Evolutionary conservation across 2,329 filamentous ascomycete genomes (phyloP), one percentile per base, ranked within the genome.

Genomic region (Penicillium sp.): DNA sequence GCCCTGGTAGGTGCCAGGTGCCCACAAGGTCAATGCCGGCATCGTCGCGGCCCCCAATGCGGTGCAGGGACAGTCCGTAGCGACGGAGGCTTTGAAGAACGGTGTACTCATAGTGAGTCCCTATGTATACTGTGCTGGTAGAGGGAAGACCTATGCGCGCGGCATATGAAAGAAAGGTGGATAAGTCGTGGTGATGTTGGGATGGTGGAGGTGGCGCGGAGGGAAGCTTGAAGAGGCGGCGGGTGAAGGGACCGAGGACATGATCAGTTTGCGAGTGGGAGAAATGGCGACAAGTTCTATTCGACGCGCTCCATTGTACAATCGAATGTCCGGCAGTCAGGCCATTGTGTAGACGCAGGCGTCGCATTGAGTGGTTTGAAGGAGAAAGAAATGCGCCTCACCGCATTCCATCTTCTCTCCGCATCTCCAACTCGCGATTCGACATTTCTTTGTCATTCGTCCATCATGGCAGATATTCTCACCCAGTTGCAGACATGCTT

Each of bases 401-500:
- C 51, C 50, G 51, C 48, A 52, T 46, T 49, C 27, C 18, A 54
- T 43, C 38, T 42, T 48, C 35, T 47, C 51, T 54, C 53, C 48
- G 48, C 50, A 51, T 48, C 41, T 46, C 40, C 45, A 26, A 10
- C 25, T 27, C 11, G 25, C 18, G 5, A 5, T 22, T 22, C 12
- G 10, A 27, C 5, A 5, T n/a, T n/a, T 11, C 9, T 13, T 16
- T 30, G 10, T 29, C 32, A 32, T 11, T 33, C 33, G 27, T 14
- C 30, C 25, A 44, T 10, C 13, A 67, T 70, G 67, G 66, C 66
- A 13, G 70, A 73, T 51, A 68, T 70, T 20, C 55, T 73, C 25
- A 72, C 70, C 12, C 69, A 72, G 42, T 62, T 73, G 25, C 70
- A 73, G 58, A 70, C 69, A 37, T 71, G 69, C 49, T 65, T 72